phyloP scores from a whole-genome alignment of 345 rosid genomes.

The Limnanthes douglasii region DNA sequence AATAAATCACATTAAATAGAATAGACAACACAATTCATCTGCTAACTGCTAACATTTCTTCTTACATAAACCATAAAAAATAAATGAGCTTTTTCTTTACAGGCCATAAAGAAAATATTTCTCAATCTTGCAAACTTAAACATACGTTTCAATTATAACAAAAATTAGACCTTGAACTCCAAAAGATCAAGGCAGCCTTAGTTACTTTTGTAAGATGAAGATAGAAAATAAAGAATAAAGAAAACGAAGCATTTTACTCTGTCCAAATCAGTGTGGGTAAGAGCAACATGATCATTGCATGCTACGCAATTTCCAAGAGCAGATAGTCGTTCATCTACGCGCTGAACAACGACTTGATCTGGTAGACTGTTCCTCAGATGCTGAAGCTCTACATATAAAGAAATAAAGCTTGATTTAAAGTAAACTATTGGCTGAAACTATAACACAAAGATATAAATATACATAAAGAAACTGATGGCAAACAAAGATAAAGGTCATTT shows the following conservation, averaged over 20 bases:
- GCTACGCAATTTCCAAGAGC: conserved; percentile 94
- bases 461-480: too few relatives aligned
- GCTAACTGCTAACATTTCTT: too few relatives aligned
- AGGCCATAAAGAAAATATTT: too few relatives aligned
- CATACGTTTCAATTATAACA: too few relatives aligned
- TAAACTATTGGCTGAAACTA: not conserved
- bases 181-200: not conserved
- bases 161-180: not conserved
- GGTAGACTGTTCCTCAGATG: conserved; percentile 93
- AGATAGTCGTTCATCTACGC: conserved; percentile 84
- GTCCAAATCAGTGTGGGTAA: conserved; percentile 89
- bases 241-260: conserved; percentile 16
- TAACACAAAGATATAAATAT: too few relatives aligned
- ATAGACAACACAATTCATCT: too few relatives aligned
- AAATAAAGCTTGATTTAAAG: too few relatives aligned
- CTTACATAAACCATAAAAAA: too few relatives aligned
- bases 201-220: not conserved
- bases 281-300: conserved; percentile 95
- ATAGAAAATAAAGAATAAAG: not conserved
- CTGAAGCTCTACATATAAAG: conserved; percentile 52
- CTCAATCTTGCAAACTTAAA: too few relatives aligned
- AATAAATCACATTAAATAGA: too few relatives aligned
- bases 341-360: conserved; percentile 77
- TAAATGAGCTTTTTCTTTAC: too few relatives aligned
- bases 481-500: too few relatives aligned